phyloP scores from a whole-genome alignment of 2,329 filamentous ascomycete genomes.

The Meredithiella fracta region DNA sequence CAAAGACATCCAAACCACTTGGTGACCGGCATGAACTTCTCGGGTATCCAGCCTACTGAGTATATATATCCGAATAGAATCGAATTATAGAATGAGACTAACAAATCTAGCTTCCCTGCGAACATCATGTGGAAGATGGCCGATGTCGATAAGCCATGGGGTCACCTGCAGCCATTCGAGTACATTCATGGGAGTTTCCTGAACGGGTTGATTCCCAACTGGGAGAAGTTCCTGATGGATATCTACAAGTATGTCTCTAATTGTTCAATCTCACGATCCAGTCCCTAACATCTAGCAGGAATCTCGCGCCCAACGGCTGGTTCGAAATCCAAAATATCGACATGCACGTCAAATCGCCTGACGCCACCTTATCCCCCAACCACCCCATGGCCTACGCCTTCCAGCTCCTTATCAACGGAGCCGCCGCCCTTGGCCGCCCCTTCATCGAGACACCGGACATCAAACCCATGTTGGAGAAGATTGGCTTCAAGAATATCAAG shows the following conservation, averaged over 20 bases:
- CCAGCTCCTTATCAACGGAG: background rate
- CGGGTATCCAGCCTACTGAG: conserved; percentile 1
- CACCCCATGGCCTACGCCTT: background rate
- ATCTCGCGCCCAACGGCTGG: conserved; percentile 1
- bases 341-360: background rate
- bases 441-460: background rate
- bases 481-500: background rate
- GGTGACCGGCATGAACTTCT: conserved; percentile 1
- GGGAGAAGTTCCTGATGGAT: background rate
- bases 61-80: background rate
- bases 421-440: background rate
- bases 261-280: background rate
- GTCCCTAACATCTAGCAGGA: background rate
- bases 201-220: background rate
- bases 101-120: background rate
- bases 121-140: background rate
- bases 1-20: background rate
- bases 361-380: background rate
- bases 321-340: conserved; percentile 5
- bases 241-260: background rate
- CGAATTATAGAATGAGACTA: background rate
- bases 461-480: background rate
- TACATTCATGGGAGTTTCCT: conserved; percentile 2
- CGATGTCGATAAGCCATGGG: conserved; percentile 1
- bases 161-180: background rate